Conservation (phyloP, 2,329 filamentous ascomycete genomes). For the Bipolaris victoriae region DNA sequence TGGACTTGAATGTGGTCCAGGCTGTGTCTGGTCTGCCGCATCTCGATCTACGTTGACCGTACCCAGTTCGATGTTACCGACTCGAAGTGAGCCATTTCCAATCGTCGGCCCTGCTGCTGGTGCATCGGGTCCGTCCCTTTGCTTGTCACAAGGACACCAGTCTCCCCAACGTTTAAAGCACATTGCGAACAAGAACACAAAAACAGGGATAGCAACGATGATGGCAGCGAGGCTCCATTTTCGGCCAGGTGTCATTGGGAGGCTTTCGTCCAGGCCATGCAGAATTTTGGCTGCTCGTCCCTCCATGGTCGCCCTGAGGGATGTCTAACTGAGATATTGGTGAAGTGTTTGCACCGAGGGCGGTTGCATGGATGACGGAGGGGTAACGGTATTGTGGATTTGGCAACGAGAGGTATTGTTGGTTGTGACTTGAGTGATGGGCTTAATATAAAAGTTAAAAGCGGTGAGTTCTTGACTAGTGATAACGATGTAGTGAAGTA, state of each 20-base stretch:
- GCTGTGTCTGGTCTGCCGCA: too few species aligned
- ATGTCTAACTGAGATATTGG: neutral
- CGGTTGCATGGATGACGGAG: neutral
- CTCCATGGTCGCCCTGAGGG: neutral
- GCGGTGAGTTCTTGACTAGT: neutral
- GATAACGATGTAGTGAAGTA: neutral
- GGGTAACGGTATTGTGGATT: neutral
- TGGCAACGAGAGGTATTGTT: neutral
- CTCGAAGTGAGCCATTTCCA: too few species aligned
- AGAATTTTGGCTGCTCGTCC: neutral
- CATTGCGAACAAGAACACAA: too few species aligned
- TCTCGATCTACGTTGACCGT: too few species aligned
- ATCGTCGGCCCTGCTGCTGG: too few species aligned
- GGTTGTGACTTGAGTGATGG: neutral
- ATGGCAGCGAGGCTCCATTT: too few species aligned
- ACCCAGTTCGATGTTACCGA: too few species aligned
- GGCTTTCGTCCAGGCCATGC: neutral
- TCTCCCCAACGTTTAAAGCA: too few species aligned
- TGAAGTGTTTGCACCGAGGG: neutral
- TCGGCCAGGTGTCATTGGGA: too few species aligned
- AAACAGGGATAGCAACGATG: neutral
- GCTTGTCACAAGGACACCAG: too few species aligned
- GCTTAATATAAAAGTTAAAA: neutral
- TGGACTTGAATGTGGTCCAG: neutral
- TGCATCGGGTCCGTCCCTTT: too few species aligned